Evolutionary conservation across 2,329 filamentous ascomycete genomes (phyloP), one percentile per base, ranked within the genome.

Genomic region (Aphanoascus verrucosus): DNA sequence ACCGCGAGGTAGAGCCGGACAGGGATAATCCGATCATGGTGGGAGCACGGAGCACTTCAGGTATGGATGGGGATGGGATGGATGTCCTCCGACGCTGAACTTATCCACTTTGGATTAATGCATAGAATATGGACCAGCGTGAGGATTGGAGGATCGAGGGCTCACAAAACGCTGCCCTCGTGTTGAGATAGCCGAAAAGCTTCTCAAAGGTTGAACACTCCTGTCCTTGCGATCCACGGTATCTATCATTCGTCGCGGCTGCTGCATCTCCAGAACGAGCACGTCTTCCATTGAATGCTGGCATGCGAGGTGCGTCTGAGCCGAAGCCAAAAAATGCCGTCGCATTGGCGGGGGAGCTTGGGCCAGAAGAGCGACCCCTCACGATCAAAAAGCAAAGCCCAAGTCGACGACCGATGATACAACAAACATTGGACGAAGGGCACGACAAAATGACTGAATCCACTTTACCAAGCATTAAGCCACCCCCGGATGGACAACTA

Each of bases 21-120:
- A 38, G 45, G 45, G 34, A 23, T 37, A 17, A 19, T 3, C 20
- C 40, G 17, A 42, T 11, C 35, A 15, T 38, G 35, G n/a, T 12
- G 12, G 35, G 43, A 46, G 43, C 43, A 46, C 43, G 43, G 43
- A 46, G 43, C 43, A 46, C 43, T 46, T 45, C 11, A n/a, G 42
- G n/a, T 45, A 32, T 28, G 23, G 23, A 28, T 28, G 23, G 23
- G 23, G 7, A 4, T 28, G 23, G 23, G 23, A 28, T 28, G 23
- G 23, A 28, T 28, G 23, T 3, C 23, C 7, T 28, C 23, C 23
- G 23, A 28, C 23, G 23, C 7, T 28, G 23, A 28, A 28, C 23
- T 28, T 28, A 28, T 28, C 23, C 23, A 28, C 23, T 28, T 28
- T 28, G 23, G 23, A 3, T 28, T 28, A 7, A 28, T 28, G 23